phyloP scores from a whole-genome alignment of 306 rosid genomes.

The Bauhinia variegata region DNA sequence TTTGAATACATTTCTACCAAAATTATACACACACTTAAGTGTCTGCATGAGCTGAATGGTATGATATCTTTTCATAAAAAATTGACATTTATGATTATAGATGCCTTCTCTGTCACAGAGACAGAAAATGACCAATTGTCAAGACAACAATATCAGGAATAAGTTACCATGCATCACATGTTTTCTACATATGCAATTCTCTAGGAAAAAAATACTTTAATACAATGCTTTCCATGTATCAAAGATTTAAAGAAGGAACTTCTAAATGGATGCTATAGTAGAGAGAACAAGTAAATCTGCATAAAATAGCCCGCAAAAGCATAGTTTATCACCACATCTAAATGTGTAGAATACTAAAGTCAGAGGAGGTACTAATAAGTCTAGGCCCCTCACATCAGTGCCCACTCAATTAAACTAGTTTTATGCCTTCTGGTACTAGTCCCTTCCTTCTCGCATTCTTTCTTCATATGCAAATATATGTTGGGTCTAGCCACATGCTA shows the following conservation, averaged over 20 bases:
- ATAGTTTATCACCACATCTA: too few species aligned
- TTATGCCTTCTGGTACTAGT: neutral
- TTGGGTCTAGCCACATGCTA: neutral
- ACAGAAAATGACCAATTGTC: constrained; percentile 5
- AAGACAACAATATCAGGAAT: neutral
- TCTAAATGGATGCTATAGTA: too few species aligned
- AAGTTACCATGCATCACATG: too few species aligned
- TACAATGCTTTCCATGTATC: too few species aligned
- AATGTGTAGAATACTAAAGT: too few species aligned
- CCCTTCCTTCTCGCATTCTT: neutral
- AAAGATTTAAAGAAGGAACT: too few species aligned
- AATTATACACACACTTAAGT: neutral
- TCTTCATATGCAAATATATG: neutral
- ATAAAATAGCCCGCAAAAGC: too few species aligned
- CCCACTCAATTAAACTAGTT: neutral
- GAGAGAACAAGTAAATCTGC: too few species aligned
- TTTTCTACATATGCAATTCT: neutral
- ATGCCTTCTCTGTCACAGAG: constrained; percentile 1
- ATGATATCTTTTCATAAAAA: constrained; percentile 10
- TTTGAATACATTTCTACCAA: neutral
- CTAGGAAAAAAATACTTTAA: too few species aligned
- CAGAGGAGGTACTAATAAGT: too few species aligned
- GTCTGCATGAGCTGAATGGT: neutral
- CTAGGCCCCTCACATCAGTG: too few species aligned
- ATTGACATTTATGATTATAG: neutral